A percentile compares a stretch with the other conserved stretches of the same genome.
These are phyloP conservation scores for Cucurbita pepo DNA, from an alignment of 306 rosid genomes.

Conservation along the genomic window DNA sequence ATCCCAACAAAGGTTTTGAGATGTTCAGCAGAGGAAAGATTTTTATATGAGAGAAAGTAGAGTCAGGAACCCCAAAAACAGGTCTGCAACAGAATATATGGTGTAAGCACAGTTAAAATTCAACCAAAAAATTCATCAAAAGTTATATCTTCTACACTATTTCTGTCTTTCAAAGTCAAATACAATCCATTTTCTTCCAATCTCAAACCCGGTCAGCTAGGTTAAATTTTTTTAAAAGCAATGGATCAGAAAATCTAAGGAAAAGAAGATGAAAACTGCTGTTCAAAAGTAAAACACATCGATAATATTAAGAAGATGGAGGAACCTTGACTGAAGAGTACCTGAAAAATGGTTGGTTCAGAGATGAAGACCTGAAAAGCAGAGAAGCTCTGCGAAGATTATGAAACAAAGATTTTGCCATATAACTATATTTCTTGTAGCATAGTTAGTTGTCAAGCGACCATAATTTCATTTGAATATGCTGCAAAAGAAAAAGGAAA, in stretches of 20 bases:
- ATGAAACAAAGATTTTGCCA: constrained; percentile 43
- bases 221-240: neutral
- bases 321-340: constrained; percentile 5
- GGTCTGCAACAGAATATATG: constrained; percentile 28
- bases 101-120: neutral
- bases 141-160: neutral
- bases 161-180: neutral
- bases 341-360: constrained; percentile 24
- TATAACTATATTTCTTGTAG: neutral
- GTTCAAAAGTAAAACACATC: neutral
- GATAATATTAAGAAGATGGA: neutral
- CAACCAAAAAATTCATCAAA: neutral
- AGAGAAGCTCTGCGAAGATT: constrained; percentile 31
- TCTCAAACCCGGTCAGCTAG: neutral
- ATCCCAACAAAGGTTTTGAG: constrained; percentile 21
- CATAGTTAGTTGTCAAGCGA: neutral
- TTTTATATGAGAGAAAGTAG: constrained; percentile 11
- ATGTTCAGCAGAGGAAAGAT: constrained; percentile 8
- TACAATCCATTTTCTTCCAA: neutral
- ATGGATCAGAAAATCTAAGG: neutral
- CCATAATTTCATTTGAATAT: neutral
- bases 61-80: constrained; percentile 16
- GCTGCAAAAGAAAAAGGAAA: neutral
- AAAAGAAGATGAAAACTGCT: neutral
- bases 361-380: constrained; percentile 20